These are phyloP conservation scores for Coemansia sp. DNA, from an alignment of 192 early-diverging fungal species.

Conservation along the genomic window DNA sequence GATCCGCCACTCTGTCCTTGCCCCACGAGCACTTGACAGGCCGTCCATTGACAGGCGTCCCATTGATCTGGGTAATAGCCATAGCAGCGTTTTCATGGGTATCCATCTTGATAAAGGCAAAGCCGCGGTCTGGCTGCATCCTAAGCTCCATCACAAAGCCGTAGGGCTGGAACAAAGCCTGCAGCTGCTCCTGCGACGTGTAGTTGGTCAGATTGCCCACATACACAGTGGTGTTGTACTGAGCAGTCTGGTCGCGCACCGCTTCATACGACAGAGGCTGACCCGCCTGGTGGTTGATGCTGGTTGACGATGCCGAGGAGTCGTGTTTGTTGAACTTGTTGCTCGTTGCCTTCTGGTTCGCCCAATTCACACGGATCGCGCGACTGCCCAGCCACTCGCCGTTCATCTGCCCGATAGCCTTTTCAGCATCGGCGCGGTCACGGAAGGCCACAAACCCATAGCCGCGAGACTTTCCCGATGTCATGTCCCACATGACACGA, in stretches of 20 bases:
- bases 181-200: slow-evolving; percentile 68
- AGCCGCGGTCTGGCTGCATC: slow-evolving; percentile 87
- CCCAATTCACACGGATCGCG: slow-evolving; percentile 91
- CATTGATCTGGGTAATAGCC: slow-evolving; percentile 82
- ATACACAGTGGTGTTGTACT: slow-evolving; percentile 86
- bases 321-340: slow-evolving; percentile 19
- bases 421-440: slow-evolving; percentile 83
- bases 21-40: slow-evolving; percentile 87
- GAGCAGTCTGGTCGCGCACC: slow-evolving; percentile 71
- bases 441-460: slow-evolving; percentile 91
- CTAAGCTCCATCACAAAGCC: slow-evolving; percentile 78
- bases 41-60: slow-evolving; percentile 69
- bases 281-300: not conserved
- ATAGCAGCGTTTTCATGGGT: slow-evolving; percentile 85
- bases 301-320: not conserved
- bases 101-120: slow-evolving; percentile 91
- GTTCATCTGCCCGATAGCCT: slow-evolving; percentile 83
- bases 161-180: slow-evolving; percentile 71
- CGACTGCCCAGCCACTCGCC: slow-evolving; percentile 84
- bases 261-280: slow-evolving; percentile 63
- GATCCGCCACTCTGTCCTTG: slow-evolving; percentile 68
- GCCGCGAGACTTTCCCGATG: slow-evolving; percentile 85
- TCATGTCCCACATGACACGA: slow-evolving; percentile 90
- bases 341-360: slow-evolving; percentile 71
- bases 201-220: slow-evolving; percentile 82